These are phyloP conservation scores for Tolypocladium album DNA, from an alignment of 2,329 filamentous ascomycete genomes.

Conservation along the genomic window DNA sequence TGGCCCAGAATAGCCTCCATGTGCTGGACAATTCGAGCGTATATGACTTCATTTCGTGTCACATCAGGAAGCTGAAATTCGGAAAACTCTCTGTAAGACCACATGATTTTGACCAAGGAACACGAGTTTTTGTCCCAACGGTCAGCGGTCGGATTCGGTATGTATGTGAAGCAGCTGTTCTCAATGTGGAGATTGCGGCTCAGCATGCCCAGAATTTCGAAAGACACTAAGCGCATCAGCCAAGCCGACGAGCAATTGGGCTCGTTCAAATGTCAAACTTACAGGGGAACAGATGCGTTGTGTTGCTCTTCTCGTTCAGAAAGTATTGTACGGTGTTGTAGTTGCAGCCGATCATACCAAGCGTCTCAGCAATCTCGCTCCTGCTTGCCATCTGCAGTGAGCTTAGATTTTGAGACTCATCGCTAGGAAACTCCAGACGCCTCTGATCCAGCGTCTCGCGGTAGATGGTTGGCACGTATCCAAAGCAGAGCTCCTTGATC, in stretches of 20 bases:
- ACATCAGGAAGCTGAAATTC: conserved; percentile 7
- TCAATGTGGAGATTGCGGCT: conserved; percentile 37
- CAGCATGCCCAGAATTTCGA: conserved; percentile 50
- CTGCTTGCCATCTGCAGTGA: conserved; percentile 36
- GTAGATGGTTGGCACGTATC: conserved; percentile 44
- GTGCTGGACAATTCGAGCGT: conserved; percentile 14
- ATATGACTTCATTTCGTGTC: conserved; percentile 11
- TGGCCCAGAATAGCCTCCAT: conserved; percentile 11
- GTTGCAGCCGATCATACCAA: conserved; percentile 43
- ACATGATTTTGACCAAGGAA: conserved; percentile 29
- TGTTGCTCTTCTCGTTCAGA: conserved; percentile 23
- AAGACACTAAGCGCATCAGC: conserved; percentile 31
- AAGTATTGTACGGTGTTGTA: conserved; percentile 37
- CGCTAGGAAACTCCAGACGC: conserved; percentile 24
- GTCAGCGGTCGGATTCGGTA: conserved; percentile 46
- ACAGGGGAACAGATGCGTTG: conserved; percentile 41
- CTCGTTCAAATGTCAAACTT: conserved; percentile 6
- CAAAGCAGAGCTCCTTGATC: conserved; percentile 45
- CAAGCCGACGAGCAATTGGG: not conserved
- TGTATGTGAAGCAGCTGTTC: conserved; percentile 37
- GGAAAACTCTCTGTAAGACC: conserved; percentile 24
- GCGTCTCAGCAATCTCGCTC: conserved; percentile 40
- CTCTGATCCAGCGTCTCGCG: conserved; percentile 25
- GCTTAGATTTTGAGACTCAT: conserved; percentile 29
- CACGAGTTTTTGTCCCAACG: conserved; percentile 42